These are phyloP conservation scores for Puccinia polysora DNA, from an alignment of 1,284 basidiomycete species.

Conservation along the genomic window DNA sequence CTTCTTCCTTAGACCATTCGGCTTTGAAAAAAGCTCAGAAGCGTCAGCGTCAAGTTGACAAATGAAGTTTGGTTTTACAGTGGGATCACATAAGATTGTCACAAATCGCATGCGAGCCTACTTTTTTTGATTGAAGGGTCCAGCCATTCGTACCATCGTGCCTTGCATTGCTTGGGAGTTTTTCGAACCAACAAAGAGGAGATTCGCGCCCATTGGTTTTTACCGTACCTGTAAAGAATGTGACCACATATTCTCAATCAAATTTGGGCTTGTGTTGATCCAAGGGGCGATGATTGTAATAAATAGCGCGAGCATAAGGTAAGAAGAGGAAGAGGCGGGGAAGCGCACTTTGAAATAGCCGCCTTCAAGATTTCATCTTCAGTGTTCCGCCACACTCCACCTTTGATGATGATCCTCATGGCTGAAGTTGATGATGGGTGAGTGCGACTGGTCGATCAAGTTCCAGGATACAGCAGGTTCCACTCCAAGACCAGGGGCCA, in stretches of 20 bases:
- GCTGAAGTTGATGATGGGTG: not conserved
- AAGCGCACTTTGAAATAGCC: constrained; percentile 74
- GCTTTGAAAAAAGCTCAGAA: not conserved
- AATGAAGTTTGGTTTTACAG: not conserved
- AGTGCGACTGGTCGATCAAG: no score
- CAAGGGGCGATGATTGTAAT: not conserved
- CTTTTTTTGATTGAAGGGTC: constrained; percentile 96
- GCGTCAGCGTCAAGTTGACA: not conserved
- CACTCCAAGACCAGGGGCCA: no score
- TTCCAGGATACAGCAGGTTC: no score
- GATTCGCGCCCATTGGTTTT: constrained; percentile 98
- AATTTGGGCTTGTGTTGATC: not conserved
- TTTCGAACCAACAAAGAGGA: constrained; percentile 95
- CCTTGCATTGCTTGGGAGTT: constrained; percentile 99
- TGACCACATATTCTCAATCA: no score
- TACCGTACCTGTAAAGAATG: constrained; percentile 65
- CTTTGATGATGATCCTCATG: constrained; percentile 85
- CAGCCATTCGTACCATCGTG: constrained; percentile 98
- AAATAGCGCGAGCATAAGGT: not conserved
- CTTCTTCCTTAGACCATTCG: constrained; percentile 67
- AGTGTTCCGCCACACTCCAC: constrained; percentile 63
- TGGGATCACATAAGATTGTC: not conserved
- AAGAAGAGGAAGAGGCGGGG: not conserved
- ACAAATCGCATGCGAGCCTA: not conserved
- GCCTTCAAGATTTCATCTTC: constrained; percentile 96